Conservation (phyloP, 257 asterid species). For the Vinca minor region DNA sequence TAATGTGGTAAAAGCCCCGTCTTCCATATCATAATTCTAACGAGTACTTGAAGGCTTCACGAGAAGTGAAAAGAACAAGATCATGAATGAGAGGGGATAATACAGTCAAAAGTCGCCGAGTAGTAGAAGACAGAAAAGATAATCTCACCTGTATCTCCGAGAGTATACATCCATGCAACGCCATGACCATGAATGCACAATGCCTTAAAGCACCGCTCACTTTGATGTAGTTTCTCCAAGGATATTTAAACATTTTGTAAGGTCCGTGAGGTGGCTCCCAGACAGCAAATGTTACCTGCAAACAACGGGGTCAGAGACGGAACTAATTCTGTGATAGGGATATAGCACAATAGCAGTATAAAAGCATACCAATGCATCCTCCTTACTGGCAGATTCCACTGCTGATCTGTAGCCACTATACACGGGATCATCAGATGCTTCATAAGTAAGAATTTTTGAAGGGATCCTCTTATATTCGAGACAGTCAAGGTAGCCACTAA, state of each 20-base stretch:
- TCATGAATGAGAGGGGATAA: background rate
- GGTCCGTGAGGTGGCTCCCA: constrained; percentile 87
- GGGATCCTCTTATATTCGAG: constrained; percentile 41
- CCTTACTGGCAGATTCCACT: constrained; percentile 59
- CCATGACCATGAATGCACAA: constrained; percentile 75
- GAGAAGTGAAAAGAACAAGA: too few relatives aligned
- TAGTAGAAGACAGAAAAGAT: background rate
- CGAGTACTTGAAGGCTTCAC: too few relatives aligned
- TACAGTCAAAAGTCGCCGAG: too few relatives aligned
- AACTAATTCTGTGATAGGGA: background rate
- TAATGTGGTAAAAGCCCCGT: too few relatives aligned
- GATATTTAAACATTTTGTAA: constrained; percentile 42
- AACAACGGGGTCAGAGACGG: constrained; percentile 1
- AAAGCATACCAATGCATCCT: constrained; percentile 47
- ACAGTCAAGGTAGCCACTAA: constrained; percentile 46
- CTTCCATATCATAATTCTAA: too few relatives aligned
- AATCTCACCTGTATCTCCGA: constrained; percentile 62
- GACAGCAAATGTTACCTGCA: constrained; percentile 55
- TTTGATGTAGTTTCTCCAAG: constrained; percentile 55
- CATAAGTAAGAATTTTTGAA: constrained; percentile 38
- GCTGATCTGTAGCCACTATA: constrained; percentile 61
- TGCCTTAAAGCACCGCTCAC: constrained; percentile 59
- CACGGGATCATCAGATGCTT: constrained; percentile 47
- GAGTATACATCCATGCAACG: constrained; percentile 74
- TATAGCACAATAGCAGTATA: background rate